These are phyloP conservation scores for Cubamyces sp. DNA, from an alignment of 768 basidiomycete species.

Conservation along the genomic window DNA sequence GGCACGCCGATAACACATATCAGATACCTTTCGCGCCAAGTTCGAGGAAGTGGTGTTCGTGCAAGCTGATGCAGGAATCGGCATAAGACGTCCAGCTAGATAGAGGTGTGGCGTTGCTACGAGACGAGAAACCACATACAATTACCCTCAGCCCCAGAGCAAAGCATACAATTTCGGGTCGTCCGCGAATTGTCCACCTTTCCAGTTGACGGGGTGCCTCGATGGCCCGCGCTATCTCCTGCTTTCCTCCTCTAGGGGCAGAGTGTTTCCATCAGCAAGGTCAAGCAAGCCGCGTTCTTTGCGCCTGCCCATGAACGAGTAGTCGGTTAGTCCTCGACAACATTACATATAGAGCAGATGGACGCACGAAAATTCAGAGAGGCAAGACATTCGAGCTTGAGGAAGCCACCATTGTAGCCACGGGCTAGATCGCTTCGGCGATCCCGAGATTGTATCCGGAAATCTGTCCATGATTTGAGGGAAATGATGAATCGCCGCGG, in stretches of 20 bases:
- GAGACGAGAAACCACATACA: too few species aligned
- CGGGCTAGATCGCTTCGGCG: conserved; percentile 41
- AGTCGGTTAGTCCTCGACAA: not conserved
- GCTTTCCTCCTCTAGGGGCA: conserved; percentile 12
- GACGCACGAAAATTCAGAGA: conserved; percentile 47
- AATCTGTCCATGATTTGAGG: not conserved
- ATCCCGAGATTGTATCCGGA: conserved; percentile 40
- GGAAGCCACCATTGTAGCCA: conserved; percentile 46
- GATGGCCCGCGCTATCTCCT: conserved; percentile 36
- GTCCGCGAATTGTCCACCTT: conserved; percentile 43
- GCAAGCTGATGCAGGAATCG: too few species aligned
- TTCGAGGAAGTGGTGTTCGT: too few species aligned
- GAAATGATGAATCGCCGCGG: not conserved
- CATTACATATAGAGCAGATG: not conserved
- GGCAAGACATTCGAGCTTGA: conserved; percentile 46
- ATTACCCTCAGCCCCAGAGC: conserved; percentile 38
- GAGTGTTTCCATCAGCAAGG: conserved; percentile 46
- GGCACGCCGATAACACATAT: too few species aligned
- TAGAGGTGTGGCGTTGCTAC: too few species aligned
- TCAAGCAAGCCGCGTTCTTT: conserved; percentile 41
- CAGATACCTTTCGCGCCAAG: too few species aligned
- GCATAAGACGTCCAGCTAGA: too few species aligned
- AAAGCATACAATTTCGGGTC: conserved; percentile 13
- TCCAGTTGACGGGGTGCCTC: conserved; percentile 40
- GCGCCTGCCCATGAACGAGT: not conserved